Evolutionary conservation across 2,329 filamentous ascomycete species (phyloP).

Genomic region (Cytospora chrysosperma): DNA sequence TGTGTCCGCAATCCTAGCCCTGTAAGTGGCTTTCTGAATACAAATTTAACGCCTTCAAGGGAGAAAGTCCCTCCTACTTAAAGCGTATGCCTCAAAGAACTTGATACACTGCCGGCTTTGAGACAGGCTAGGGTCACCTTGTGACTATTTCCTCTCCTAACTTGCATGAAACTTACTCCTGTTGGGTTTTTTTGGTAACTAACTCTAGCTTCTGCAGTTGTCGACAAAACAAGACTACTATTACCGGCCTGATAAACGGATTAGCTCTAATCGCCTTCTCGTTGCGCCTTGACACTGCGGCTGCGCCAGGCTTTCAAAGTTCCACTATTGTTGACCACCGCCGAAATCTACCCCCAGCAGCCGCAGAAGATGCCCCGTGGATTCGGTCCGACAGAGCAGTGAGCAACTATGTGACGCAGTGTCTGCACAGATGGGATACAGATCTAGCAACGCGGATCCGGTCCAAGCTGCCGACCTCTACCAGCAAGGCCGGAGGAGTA

Average conservation of each 20-base stretch:
- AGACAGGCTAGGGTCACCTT: too few species aligned
- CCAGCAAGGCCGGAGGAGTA: slow-evolving; percentile 1
- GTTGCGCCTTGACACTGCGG: slow-evolving; percentile 10
- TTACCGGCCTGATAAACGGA: slow-evolving; percentile 23
- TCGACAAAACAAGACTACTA: slow-evolving; percentile 24
- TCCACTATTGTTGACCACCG: slow-evolving; percentile 24
- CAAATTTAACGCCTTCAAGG: too few species aligned
- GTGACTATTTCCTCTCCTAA: too few species aligned
- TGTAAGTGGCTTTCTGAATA: too few species aligned
- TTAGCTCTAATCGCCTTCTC: slow-evolving; percentile 23
- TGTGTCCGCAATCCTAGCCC: slow-evolving; percentile 16
- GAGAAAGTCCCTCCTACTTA: too few species aligned
- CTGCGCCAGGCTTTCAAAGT: slow-evolving; percentile 22
- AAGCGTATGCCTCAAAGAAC: too few species aligned
- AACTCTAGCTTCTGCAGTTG: too few species aligned
- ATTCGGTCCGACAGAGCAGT: slow-evolving; percentile 16
- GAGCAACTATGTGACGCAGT: slow-evolving; percentile 19
- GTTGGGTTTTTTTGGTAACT: too few species aligned
- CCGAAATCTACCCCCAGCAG: slow-evolving; percentile 21
- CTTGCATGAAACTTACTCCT: too few species aligned
- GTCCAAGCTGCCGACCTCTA: slow-evolving; percentile 26
- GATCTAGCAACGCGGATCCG: slow-evolving; percentile 29
- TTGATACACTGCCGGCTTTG: too few species aligned
- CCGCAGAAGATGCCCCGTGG: slow-evolving; percentile 20
- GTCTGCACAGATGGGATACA: slow-evolving; percentile 26